A percentile compares a stretch with the other conserved stretches of the same genome.
Evolutionary conservation across 768 basidiomycete genomes (phyloP).

Genomic region (Leccinum boreale): DNA sequence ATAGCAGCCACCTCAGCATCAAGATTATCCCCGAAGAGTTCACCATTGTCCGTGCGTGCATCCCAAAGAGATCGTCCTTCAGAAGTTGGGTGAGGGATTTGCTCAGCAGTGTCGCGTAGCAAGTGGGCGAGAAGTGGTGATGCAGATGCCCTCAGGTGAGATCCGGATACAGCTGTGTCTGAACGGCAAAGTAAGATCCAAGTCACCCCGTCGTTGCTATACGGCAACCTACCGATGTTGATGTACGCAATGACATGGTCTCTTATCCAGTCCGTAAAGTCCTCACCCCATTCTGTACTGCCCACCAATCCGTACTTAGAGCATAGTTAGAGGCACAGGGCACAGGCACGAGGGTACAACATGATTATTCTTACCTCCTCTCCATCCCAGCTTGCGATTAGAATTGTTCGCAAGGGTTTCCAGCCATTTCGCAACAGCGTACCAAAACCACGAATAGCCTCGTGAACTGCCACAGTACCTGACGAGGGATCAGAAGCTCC

Average conservation of each 20-base stretch:
- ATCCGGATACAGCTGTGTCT: conserved; percentile 57
- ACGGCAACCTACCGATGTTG: conserved; percentile 55
- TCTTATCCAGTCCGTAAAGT: conserved; percentile 79
- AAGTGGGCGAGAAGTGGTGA: conserved; percentile 85
- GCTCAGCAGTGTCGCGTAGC: conserved; percentile 61
- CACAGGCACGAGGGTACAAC: background rate
- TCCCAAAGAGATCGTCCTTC: conserved; percentile 74
- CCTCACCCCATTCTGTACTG: conserved; percentile 93
- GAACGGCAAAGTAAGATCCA: conserved; percentile 26
- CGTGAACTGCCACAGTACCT: conserved; percentile 54
- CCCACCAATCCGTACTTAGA: conserved; percentile 69
- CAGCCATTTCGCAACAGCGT: conserved; percentile 52
- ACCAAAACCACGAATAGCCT: conserved; percentile 56
- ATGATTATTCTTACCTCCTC: conserved; percentile 48
- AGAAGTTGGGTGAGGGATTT: conserved; percentile 71
- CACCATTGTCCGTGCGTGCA: conserved; percentile 53
- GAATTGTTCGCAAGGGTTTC: conserved; percentile 67
- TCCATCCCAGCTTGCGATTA: conserved; percentile 80
- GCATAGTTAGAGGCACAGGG: background rate
- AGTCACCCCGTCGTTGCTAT: conserved; percentile 27
- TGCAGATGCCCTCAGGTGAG: conserved; percentile 47
- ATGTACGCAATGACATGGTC: conserved; percentile 84
- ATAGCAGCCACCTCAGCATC: conserved; percentile 28
- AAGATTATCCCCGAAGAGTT: conserved; percentile 35
- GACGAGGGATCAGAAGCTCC: conserved; percentile 57